Base-by-base conservation (phyloP, 768 basidiomycete genomes). In the Suillus decipiens region DNA sequence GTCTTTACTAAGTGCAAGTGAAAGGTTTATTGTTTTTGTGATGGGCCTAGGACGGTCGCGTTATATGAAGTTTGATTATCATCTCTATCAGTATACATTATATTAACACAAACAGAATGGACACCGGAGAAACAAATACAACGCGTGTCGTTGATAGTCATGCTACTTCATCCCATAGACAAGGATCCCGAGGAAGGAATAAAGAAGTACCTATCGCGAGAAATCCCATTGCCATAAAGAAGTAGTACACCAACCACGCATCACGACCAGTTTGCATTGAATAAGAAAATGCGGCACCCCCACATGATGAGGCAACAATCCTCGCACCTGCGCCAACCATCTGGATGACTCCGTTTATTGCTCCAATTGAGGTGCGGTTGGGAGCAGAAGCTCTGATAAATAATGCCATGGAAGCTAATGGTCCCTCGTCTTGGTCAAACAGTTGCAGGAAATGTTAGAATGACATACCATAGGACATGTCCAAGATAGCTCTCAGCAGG, bases 391-490 rank as follows among this genome's bases (percentile, higher is more conserved):
- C 11, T 11, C n/a, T 39, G 50, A 60, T 8, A 31, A 15, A 45
- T n/a, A 45, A 47, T 3, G 17, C n/a, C 47, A 48, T 11, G 19
- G 47, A 48, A 6, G 47, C 47, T 48, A 28, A 28, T 28, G 28
- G 28, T 28, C 28, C 3, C 28, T 28, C 28, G 28, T 28, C 28
- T 28, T 28, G 28, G 28, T 28, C 28, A 28, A 28, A 28, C 28
- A 28, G 28, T 28, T 28, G 28, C 28, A 28, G 28, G 28, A 28
- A 3, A 28, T 28, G 28, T 28, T 28, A 3, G 28, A 28, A 28
- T 28, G 28, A 28, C 28, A 28, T 31, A 78, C 77, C 66, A 36
- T 70, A 78, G 28, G 72, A 67, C 75, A 78, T 74, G 43, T 68
- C 65, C 64, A 72, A 55, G 28, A 69, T 17, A 33, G 61, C 31